These are phyloP conservation scores for Pneumocystis murina DNA, from an alignment of 1,139 yeast species.

Conservation along the genomic window DNA sequence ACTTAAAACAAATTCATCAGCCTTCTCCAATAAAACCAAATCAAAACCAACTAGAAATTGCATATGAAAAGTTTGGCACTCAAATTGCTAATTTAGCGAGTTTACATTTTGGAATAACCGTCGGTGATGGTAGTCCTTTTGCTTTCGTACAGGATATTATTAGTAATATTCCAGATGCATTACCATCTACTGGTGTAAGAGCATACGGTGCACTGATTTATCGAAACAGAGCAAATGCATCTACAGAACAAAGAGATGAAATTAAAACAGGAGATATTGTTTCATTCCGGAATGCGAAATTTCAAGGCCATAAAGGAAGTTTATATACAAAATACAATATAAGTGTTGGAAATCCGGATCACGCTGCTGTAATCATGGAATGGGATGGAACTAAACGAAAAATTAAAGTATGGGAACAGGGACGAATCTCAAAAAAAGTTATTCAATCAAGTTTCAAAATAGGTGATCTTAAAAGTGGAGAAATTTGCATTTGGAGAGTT, in stretches of 20 bases:
- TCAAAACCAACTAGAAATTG: constrained; percentile 37
- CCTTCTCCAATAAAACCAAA: constrained; percentile 34
- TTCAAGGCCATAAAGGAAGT: constrained; percentile 47
- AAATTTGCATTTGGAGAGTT: constrained; percentile 60
- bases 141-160: constrained; percentile 23
- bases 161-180: constrained; percentile 25
- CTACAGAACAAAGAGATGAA: constrained; percentile 44
- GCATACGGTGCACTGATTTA: constrained; percentile 64
- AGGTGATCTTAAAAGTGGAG: constrained; percentile 63
- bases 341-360: constrained; percentile 32
- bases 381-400: constrained; percentile 65
- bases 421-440: constrained; percentile 33
- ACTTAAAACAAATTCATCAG: constrained; percentile 30
- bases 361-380: constrained; percentile 40
- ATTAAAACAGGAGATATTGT: constrained; percentile 73
- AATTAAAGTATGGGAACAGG: constrained; percentile 51
- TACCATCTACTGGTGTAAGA: constrained; percentile 50
- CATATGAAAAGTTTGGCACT: constrained; percentile 30
- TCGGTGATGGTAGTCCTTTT: constrained; percentile 22
- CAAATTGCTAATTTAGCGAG: constrained; percentile 20
- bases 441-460: constrained; percentile 49
- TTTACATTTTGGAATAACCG: constrained; percentile 16
- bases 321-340: constrained; percentile 34
- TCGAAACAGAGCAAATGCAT: constrained; percentile 43
- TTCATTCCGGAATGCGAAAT: constrained; percentile 58